A percentile compares a stretch with the other conserved stretches of the same genome.
Conservation (phyloP, 139 green algal species). For the Tetraselmis striata region DNA sequence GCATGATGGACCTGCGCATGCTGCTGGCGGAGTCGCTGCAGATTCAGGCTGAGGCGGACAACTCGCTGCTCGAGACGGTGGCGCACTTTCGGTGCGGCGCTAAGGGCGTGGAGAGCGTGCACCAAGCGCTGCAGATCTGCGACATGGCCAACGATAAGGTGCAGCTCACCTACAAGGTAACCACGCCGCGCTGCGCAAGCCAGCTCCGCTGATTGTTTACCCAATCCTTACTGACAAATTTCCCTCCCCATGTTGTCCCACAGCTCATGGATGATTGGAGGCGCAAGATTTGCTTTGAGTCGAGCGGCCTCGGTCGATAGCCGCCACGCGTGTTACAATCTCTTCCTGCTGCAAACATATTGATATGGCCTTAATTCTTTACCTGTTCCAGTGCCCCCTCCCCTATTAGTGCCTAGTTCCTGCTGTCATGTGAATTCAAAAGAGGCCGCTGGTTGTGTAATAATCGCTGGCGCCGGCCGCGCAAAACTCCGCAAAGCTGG, state of each 20-base stretch:
- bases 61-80: neutral
- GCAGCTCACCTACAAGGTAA: neutral
- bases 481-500: slow-evolving; percentile 44
- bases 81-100: neutral
- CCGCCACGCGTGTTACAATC: too few species aligned
- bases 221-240: neutral
- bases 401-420: too few species aligned
- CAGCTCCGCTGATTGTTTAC: neutral
- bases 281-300: neutral
- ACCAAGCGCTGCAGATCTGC: neutral
- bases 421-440: too few species aligned
- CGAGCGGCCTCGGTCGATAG: too few species aligned
- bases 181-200: neutral
- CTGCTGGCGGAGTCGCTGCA: neutral
- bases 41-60: neutral
- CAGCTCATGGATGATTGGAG: neutral
- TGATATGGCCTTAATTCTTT: too few species aligned
- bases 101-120: neutral
- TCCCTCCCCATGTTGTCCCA: neutral
- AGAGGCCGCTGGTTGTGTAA: slow-evolving; percentile 40
- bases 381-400: too few species aligned
- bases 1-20: neutral
- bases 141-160: neutral
- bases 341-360: too few species aligned
- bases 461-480: slow-evolving; percentile 36